Percentiles rank a stretch among this genome's conserved stretches.
phyloP scores from a whole-genome alignment of 805 yeast genomes.

The Aciculoconidium aculeatum region DNA sequence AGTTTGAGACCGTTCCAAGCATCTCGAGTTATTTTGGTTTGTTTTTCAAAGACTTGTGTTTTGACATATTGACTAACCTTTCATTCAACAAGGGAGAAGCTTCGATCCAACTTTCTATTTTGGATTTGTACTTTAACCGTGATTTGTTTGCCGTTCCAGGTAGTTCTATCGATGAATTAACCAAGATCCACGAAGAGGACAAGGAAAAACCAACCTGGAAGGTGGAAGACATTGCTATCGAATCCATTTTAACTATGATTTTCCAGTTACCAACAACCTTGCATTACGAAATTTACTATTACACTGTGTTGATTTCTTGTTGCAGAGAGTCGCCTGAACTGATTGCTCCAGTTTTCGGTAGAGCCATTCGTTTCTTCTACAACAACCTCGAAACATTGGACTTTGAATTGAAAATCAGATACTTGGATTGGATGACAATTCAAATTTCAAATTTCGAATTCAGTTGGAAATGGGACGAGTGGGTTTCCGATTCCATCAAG shows the following conservation, averaged over 20 bases:
- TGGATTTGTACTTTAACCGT: constrained; percentile 66
- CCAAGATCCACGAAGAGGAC: constrained; percentile 32
- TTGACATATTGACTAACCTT: constrained; percentile 70
- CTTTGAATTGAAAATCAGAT: constrained; percentile 66
- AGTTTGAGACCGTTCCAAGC: constrained; percentile 53
- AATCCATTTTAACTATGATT: constrained; percentile 70
- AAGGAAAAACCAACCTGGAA: constrained; percentile 71
- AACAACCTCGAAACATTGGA: constrained; percentile 61
- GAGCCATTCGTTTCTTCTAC: constrained; percentile 82
- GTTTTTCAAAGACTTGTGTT: constrained; percentile 66
- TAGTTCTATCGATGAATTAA: constrained; percentile 66
- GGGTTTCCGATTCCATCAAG: constrained; percentile 59
- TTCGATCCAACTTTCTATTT: constrained; percentile 70
- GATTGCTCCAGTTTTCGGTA: constrained; percentile 91
- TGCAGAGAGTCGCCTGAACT: constrained; percentile 68
- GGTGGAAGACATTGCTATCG: constrained; percentile 84
- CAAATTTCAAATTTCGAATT: constrained; percentile 92
- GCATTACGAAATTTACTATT: constrained; percentile 71
- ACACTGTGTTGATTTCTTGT: constrained; percentile 78
- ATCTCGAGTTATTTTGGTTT: constrained; percentile 39
- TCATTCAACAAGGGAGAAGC: constrained; percentile 89
- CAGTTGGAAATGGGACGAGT: constrained; percentile 97
- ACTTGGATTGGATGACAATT: constrained; percentile 85
- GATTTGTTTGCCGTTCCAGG: constrained; percentile 55
- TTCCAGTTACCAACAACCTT: constrained; percentile 67